phyloP scores from a whole-genome alignment of 306 rosid species.

The Quercus bicolor region DNA sequence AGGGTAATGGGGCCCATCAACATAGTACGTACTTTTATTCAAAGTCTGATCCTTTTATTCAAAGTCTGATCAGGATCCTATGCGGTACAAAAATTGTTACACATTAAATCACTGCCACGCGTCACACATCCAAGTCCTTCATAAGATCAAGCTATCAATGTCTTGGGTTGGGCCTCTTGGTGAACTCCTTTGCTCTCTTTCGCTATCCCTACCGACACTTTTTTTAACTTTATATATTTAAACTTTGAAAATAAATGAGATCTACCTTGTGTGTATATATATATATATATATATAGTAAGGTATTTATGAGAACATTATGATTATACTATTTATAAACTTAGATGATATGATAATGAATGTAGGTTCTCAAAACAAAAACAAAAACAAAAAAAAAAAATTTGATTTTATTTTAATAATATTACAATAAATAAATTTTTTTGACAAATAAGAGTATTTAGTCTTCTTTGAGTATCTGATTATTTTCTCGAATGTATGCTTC shows the following conservation, averaged over 20 bases:
- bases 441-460: no score
- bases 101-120: not conserved
- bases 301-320: no score
- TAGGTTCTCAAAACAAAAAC: no score
- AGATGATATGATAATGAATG: no score
- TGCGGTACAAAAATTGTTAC: not conserved
- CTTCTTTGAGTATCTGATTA: rapidly evolving
- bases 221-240: not conserved
- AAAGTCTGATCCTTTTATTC: not conserved
- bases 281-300: no score
- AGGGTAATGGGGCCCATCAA: not conserved
- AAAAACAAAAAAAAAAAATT: no score
- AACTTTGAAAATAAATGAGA: not conserved
- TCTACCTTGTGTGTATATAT: no score
- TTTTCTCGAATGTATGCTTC: rapidly evolving
- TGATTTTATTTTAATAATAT: no score
- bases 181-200: not conserved
- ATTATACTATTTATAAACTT: no score
- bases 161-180: not conserved
- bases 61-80: not conserved
- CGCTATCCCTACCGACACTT: conserved; percentile 18
- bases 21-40: no score
- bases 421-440: no score
- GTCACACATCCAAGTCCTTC: not conserved
- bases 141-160: not conserved